Evolutionary conservation across 768 basidiomycete genomes (phyloP), one percentile per base, ranked within the genome.

Genomic region (Suillus americanus): DNA sequence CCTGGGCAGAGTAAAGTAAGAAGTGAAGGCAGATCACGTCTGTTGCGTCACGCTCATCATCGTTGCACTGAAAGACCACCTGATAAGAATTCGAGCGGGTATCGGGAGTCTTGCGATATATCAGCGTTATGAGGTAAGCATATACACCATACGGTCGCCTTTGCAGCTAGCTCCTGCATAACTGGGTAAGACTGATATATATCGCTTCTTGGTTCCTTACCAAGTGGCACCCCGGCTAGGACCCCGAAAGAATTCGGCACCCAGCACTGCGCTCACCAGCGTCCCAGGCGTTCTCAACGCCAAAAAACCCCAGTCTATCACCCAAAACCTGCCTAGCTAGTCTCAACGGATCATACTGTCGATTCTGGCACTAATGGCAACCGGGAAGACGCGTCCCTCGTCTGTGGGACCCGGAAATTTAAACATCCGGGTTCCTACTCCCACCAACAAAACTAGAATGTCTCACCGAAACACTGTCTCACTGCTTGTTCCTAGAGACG

Each of bases 51-150:
- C 38, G 74, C 82, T 64, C 69, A 90, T 88, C 86, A 85, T 68
- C 81, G 83, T 71, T 95, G 94, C 18, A 43, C 8, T 45, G 43
- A 95, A 78, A 20, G 91, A 93, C 91, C 93, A 95, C 16, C 93
- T 85, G 62, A 95, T 79, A 23, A 95, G 81, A 43, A 95, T 80
- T 69, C 95, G 94, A 35, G 91, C 86, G 83, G 54, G 5, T 30
- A 30, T 30, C 30, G 30, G 30, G 78, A 73, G 68, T 86, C 74
- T 86, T 90, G 64, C 12, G 12, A 55, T 20, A 13, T 13, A n/a
- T 35, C 23, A 35, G 5, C 1, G 12, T 35, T 35, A 55, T 35
- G 33, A 6, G 2, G 10, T 33, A 9, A 33, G 53, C 5, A 7
- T 5, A 35, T 4, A 35, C 6, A n/a, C 0, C 20, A 20, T 45